Conservation (phyloP, 2,329 filamentous ascomycete genomes). For the Fusarium palustre region DNA sequence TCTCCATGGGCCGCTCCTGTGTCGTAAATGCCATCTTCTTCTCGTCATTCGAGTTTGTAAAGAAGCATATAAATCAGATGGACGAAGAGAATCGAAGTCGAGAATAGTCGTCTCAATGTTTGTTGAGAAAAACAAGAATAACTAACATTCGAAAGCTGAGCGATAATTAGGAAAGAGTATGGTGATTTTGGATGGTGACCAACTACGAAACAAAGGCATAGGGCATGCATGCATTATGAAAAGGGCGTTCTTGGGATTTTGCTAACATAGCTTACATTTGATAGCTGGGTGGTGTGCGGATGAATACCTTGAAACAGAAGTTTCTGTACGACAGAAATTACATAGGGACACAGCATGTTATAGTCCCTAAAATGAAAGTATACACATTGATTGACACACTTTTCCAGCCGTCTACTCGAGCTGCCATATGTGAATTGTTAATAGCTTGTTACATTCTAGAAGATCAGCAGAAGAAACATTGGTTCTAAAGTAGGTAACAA, state of each 20-base stretch:
- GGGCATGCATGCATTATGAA: slow-evolving; percentile 44
- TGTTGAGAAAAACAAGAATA: neutral
- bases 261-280: slow-evolving; percentile 18
- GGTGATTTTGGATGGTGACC: slow-evolving; percentile 22
- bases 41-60: slow-evolving; percentile 86
- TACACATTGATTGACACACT: neutral
- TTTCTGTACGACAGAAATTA: slow-evolving; percentile 1
- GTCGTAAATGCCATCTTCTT: slow-evolving; percentile 92
- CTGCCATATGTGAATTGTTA: neutral
- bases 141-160: neutral
- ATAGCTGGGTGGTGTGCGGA: slow-evolving; percentile 3
- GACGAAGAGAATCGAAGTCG: slow-evolving; percentile 55
- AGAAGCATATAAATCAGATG: slow-evolving; percentile 71
- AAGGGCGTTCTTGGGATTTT: slow-evolving; percentile 42
- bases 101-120: neutral
- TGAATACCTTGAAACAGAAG: slow-evolving; percentile 8
- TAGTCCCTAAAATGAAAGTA: slow-evolving; percentile 3
- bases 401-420: neutral
- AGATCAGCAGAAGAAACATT: neutral
- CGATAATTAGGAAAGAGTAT: slow-evolving; percentile 12
- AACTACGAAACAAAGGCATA: slow-evolving; percentile 28
- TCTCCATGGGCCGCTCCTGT: slow-evolving; percentile 85
- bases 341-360: neutral
- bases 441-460: neutral
- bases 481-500: neutral